Percentiles rank a stretch among this genome's conserved stretches.
phyloP scores from a whole-genome alignment of 257 asterid genomes.

The Striga asiatica region DNA sequence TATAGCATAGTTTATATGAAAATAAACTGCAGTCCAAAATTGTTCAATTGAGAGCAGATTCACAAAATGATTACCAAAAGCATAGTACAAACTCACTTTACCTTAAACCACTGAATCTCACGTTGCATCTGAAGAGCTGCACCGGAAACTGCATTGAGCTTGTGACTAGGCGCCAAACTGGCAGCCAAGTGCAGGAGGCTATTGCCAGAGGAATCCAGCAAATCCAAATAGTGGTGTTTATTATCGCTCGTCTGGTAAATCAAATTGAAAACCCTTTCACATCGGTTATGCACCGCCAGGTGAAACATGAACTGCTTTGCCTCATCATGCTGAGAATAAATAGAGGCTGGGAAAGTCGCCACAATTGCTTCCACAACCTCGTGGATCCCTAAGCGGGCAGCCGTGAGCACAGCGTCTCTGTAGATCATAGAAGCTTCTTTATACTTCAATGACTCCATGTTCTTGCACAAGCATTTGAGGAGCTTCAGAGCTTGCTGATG shows the following conservation, averaged over 20 bases:
- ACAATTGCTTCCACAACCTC: constrained; percentile 17
- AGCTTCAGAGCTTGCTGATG: background rate
- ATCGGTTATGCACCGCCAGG: constrained; percentile 7
- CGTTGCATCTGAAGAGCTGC: constrained; percentile 22
- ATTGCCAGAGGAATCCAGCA: background rate
- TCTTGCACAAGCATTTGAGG: constrained; percentile 2
- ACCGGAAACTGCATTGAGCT: constrained; percentile 8
- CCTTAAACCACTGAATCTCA: constrained; percentile 18
- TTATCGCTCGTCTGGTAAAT: background rate
- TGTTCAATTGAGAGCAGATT: no score
- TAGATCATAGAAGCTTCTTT: background rate
- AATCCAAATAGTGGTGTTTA: no score
- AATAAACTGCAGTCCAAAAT: no score
- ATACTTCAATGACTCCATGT: background rate
- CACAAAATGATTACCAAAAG: no score
- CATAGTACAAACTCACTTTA: no score
- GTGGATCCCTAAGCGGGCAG: constrained; percentile 12
- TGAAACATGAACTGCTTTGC: constrained; percentile 6
- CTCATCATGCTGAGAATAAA: background rate
- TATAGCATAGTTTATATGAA: no score
- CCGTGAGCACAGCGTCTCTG: background rate
- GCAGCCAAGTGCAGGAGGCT: constrained; percentile 8
- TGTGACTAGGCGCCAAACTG: background rate
- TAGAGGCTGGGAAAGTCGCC: no score
- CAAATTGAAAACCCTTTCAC: constrained; percentile 8